Evolutionary conservation across 2,329 filamentous ascomycete species (phyloP).

Genomic region (Xylariales sp.): DNA sequence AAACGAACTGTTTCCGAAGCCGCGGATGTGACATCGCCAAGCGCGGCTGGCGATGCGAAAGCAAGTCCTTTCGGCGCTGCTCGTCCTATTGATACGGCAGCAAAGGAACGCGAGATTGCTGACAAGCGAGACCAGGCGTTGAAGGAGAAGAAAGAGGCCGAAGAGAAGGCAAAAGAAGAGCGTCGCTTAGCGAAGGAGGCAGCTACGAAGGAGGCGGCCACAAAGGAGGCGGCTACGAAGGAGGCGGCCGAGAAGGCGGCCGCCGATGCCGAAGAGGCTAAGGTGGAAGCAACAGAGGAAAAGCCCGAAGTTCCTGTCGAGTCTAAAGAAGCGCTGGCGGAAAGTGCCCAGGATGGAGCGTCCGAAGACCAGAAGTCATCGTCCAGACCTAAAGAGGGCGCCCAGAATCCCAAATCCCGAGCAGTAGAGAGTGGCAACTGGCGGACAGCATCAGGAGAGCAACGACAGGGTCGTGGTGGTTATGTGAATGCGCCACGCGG

Average conservation of each 20-base stretch:
- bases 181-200: constrained; percentile 73
- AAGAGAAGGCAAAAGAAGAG: constrained; percentile 87
- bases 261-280: constrained; percentile 46
- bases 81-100: constrained; percentile 90
- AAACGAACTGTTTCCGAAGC: constrained; percentile 91
- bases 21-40: constrained; percentile 62
- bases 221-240: constrained; percentile 50
- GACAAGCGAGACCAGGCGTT: constrained; percentile 82
- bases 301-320: constrained; percentile 51
- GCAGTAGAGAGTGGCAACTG: constrained; percentile 70
- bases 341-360: constrained; percentile 47
- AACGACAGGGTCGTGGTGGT: constrained; percentile 52
- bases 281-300: constrained; percentile 50
- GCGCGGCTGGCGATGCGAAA: constrained; percentile 75
- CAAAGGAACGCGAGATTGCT: constrained; percentile 88
- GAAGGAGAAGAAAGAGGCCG: constrained; percentile 86
- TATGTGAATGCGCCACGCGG: constrained; percentile 50
- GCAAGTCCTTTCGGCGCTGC: constrained; percentile 94
- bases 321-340: constrained; percentile 26
- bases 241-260: constrained; percentile 46
- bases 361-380: constrained; percentile 63
- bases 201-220: constrained; percentile 67
- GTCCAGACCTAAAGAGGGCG: constrained; percentile 56
- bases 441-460: constrained; percentile 64
- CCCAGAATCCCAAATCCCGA: constrained; percentile 63